phyloP scores from a whole-genome alignment of 208 protist species.

The Polymyxa betae region DNA sequence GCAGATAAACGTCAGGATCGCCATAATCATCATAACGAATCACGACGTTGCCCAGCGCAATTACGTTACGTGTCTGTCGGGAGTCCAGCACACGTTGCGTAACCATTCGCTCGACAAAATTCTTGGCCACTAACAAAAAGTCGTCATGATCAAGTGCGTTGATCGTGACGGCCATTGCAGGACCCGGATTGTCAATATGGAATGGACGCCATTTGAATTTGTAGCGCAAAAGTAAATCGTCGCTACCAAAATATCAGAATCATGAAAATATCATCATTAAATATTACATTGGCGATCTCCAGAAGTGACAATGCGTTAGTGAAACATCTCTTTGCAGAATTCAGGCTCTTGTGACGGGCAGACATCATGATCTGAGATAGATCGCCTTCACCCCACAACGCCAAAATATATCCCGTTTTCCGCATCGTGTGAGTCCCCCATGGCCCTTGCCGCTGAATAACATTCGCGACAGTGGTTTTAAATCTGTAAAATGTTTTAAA shows the following conservation, averaged over 20 bases:
- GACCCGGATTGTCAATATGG: not conserved
- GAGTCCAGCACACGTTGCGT: too few species aligned
- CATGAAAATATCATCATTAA: not conserved
- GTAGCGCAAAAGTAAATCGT: not conserved
- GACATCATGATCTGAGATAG: slow-evolving; percentile 12
- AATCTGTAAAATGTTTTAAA: not conserved
- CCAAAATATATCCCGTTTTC: slow-evolving; percentile 10
- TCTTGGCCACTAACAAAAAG: too few species aligned
- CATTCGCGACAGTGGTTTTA: slow-evolving; percentile 37
- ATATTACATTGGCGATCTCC: not conserved
- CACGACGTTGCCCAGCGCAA: too few species aligned
- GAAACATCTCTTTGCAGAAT: not conserved
- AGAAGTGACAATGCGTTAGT: not conserved
- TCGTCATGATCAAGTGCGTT: too few species aligned
- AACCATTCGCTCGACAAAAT: too few species aligned
- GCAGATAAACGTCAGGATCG: too few species aligned
- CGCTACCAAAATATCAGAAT: not conserved
- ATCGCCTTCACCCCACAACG: not conserved
- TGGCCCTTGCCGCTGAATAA: not conserved
- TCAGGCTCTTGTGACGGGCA: slow-evolving; percentile 8
- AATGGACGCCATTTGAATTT: not conserved
- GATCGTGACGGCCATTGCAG: not conserved
- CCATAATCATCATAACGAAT: too few species aligned
- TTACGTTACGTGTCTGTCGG: too few species aligned
- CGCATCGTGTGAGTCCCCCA: slow-evolving; percentile 1